phyloP scores from a whole-genome alignment of 2,329 filamentous ascomycete species.

The Fusarium pseudograminearum region DNA sequence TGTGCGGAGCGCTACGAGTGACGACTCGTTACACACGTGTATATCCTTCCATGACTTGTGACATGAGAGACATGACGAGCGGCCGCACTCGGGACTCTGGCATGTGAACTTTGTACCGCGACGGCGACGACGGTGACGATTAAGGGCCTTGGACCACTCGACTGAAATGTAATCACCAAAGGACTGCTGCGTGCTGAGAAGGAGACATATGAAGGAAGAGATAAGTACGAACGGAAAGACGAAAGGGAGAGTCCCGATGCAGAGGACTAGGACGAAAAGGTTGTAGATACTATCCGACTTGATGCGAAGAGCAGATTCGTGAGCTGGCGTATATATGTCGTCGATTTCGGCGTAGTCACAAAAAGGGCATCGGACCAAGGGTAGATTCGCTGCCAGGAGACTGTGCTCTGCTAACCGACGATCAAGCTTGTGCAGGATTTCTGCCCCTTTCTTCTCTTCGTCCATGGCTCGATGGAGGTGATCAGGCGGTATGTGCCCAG shows the following conservation, averaged over 20 bases:
- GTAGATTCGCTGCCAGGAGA: constrained; percentile 77
- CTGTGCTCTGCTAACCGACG: constrained; percentile 82
- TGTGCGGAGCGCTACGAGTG: constrained; percentile 83
- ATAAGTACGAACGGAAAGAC: constrained; percentile 65
- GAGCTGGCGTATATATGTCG: constrained; percentile 73
- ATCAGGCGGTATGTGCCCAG: constrained; percentile 76
- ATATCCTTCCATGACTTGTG: constrained; percentile 86
- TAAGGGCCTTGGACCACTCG: constrained; percentile 70
- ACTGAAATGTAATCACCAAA: constrained; percentile 56
- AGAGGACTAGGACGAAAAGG: constrained; percentile 63
- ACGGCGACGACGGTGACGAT: constrained; percentile 75
- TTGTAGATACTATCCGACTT: constrained; percentile 64
- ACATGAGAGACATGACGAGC: constrained; percentile 84
- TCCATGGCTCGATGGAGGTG: constrained; percentile 80
- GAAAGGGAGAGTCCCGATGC: constrained; percentile 67
- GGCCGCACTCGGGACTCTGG: constrained; percentile 74
- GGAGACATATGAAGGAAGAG: constrained; percentile 59
- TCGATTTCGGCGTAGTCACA: constrained; percentile 93
- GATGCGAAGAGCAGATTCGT: constrained; percentile 67
- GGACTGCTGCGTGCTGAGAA: constrained; percentile 58
- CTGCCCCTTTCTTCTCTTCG: constrained; percentile 75
- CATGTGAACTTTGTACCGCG: constrained; percentile 84
- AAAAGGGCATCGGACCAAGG: constrained; percentile 87
- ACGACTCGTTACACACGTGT: constrained; percentile 89
- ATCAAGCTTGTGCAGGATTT: constrained; percentile 81